phyloP scores from a whole-genome alignment of 2,329 filamentous ascomycete species.

The Aureobasidium lini region DNA sequence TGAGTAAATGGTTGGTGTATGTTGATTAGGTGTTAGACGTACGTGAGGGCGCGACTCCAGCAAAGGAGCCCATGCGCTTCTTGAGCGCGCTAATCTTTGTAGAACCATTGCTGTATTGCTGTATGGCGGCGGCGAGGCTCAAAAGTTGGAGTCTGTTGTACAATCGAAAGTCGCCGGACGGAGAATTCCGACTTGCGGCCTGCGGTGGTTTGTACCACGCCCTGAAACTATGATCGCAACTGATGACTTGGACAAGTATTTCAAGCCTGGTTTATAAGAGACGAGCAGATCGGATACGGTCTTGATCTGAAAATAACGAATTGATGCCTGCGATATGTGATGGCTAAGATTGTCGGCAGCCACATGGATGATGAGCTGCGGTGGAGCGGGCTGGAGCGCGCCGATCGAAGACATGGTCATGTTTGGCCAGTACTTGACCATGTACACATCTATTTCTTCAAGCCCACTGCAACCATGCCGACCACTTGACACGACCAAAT shows the following conservation, averaged over 20 bases:
- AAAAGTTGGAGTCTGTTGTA: background rate
- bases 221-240: background rate
- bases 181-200: background rate
- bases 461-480: background rate
- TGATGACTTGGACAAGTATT: background rate
- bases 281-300: no score
- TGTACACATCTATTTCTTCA: background rate
- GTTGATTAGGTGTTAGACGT: background rate
- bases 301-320: no score
- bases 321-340: no score
- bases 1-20: background rate
- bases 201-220: background rate
- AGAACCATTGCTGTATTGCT: slow-evolving; percentile 5
- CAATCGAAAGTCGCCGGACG: background rate
- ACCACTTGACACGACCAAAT: background rate
- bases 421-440: background rate
- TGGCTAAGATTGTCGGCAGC: no score
- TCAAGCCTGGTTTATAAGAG: background rate
- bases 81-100: slow-evolving; percentile 7
- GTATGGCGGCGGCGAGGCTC: background rate
- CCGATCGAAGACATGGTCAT: background rate
- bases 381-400: background rate
- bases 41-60: background rate
- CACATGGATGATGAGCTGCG: no score
- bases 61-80: slow-evolving; percentile 3